Base-by-base conservation (phyloP, 805 yeast genomes). In the Suhomyces faveliae region DNA sequence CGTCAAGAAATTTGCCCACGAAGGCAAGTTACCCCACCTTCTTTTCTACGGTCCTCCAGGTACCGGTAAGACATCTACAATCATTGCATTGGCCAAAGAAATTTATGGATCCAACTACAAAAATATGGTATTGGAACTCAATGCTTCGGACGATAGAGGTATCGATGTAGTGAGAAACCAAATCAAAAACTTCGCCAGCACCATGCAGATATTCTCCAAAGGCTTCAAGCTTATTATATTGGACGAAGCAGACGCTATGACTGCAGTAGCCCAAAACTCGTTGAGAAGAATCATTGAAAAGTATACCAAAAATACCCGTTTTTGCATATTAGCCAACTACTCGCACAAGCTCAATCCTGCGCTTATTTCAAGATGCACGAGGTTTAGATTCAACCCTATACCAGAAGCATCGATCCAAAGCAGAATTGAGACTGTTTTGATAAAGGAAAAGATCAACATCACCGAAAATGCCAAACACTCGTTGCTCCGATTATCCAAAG, bases 101-200 rank as follows among this genome's bases (percentile, higher is more conserved):
- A 80, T 91, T 7, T 91, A 86, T 62, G 99, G 99, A 2, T 70
- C 77, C 13, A 80, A 82, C 53, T 88, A 87, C 63, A 81, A 78
- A 57, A 87, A 89, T 61, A 90, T 91, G 91, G 97, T 94, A 1
- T 71, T 94, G 47, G 99, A 94, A 63, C 76, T 94, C 65, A 94
- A 94, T 68, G 99, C 99, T 3, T 85, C 95, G 3, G 99, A 94
- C 66, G 99, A 94, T 66, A 81, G 99, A 70, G 99, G 99, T 55
- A 94, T 94, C 56, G 96, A 89, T 58, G 97, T 94, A 40, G 98
- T 94, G n/a, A 80, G 99, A 54, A 94, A 94, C 60, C 97, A 90
- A 68, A 90, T 94, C 73, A 94, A 94, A 75, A 90, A 86, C 57
- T 94, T 94, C 71, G 99, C 99, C 9, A 83, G 92, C 24, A 94